A percentile compares a stretch with the other conserved stretches of the same genome.
Conservation (phyloP, 2,329 filamentous ascomycete genomes). For the Fusarium hostae region DNA sequence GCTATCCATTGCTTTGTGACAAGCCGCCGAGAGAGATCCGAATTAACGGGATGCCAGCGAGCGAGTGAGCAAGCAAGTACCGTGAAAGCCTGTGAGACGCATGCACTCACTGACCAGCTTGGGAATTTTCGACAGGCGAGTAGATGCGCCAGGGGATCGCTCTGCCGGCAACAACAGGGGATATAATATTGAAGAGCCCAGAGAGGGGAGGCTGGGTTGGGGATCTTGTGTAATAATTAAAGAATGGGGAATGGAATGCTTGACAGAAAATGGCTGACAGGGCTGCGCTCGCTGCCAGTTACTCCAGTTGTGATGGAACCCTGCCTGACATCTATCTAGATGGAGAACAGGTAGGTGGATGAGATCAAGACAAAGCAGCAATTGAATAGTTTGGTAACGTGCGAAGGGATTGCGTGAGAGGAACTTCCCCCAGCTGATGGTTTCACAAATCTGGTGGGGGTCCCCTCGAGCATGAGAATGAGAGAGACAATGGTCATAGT, state of each 20-base stretch:
- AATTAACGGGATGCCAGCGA: conserved; percentile 27
- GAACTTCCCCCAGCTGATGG: not conserved
- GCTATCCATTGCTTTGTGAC: conserved; percentile 40
- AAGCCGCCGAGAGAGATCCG: conserved; percentile 40
- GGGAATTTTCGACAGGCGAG: conserved; percentile 17
- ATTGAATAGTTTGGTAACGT: not conserved
- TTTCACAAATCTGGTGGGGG: conserved; percentile 28
- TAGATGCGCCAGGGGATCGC: conserved; percentile 21
- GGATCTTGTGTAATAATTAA: conserved; percentile 33
- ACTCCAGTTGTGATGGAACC: conserved; percentile 12
- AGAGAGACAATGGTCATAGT: conserved; percentile 21
- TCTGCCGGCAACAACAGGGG: conserved; percentile 21
- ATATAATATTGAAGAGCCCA: conserved; percentile 12
- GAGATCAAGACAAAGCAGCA: not conserved
- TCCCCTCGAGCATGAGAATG: conserved; percentile 16
- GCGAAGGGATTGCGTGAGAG: conserved; percentile 5
- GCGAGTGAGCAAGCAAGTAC: conserved; percentile 9
- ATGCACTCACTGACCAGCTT: conserved; percentile 26
- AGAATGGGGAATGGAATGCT: conserved; percentile 38
- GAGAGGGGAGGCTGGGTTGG: conserved; percentile 17
- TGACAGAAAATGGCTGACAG: conserved; percentile 22
- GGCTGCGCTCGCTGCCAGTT: conserved; percentile 27
- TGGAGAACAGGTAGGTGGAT: not conserved
- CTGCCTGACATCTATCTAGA: not conserved
- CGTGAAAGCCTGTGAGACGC: conserved; percentile 19